Base-by-base conservation (phyloP, 1,284 basidiomycete genomes). In the Trichosporon sp. region DNA sequence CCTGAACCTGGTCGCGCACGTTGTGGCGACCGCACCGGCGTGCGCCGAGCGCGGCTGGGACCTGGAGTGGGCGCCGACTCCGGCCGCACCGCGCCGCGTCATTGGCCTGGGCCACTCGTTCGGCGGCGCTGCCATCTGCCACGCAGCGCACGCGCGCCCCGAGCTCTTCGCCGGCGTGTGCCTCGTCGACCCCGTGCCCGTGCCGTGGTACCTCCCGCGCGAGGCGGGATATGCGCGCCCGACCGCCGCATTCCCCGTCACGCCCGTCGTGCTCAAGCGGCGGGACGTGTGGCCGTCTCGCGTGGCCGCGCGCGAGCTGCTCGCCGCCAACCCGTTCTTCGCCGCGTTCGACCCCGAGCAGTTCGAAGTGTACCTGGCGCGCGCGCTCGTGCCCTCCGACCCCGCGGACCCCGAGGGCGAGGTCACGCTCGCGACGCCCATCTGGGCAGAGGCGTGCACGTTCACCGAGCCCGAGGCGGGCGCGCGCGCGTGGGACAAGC, bases 81-180 rank as follows among this genome's bases (percentile, higher is more conserved):
- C 56, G 6, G 56, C 13, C 12, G 8, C 3, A 15, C 27, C 27
- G 29, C 29, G 27, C 18, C 27, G n/a, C 13, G 27, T 58, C 15
- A 69, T 70, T 4, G 69, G 66, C 8, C 15, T 70, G 9, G 69
- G 69, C 3, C 66, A 68, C 62, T 58, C 47, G n/a, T 47, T 63
- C n/a, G 69, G 69, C 51, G 69, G 66, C 2, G 65, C 65, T 25
- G 69, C 27, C 2, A 31, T 63, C 25, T 73, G 75, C 4, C 86
- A 90, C 31, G 89, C 89, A 1, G 89, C 90, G 1, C 67, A 89
- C n/a, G 85, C 87, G 11, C 82, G 85, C 66, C 92, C 93, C 0
- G 83, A 84, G 1, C 82, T 95, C 15, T 93, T 95, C 81, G 85
- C 88, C n/a, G 87, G 87, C 0, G 81, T 96, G 34, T 84, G 93